phyloP scores from a whole-genome alignment of 306 rosid species.

The Argentina anserina region DNA sequence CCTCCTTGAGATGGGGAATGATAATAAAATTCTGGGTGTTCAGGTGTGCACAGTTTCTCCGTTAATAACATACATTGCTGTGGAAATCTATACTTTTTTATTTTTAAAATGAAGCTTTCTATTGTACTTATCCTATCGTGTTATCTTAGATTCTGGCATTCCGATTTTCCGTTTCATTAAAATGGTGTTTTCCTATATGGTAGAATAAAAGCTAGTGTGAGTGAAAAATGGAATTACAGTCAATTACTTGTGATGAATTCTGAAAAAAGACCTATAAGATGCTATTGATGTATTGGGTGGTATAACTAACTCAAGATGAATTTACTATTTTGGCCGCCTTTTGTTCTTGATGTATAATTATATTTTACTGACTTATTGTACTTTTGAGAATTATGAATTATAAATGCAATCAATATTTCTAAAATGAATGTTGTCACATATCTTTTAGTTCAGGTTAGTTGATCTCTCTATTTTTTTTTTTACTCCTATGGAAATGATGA shows the following conservation, averaged over 20 bases:
- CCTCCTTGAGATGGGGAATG: constrained; percentile 69
- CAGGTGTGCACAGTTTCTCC: constrained; percentile 48
- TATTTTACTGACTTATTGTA: not conserved
- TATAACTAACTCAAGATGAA: not conserved
- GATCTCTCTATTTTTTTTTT: not conserved
- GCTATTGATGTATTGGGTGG: not conserved
- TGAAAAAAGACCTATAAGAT: not conserved
- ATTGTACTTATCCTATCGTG: not conserved
- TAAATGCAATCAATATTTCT: not conserved
- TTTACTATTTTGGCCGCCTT: not conserved
- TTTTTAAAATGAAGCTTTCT: not conserved
- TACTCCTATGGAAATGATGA: constrained; percentile 1
- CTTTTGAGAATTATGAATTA: not conserved
- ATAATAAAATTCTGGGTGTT: constrained; percentile 85
- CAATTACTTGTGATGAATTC: not conserved
- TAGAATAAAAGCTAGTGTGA: not conserved
- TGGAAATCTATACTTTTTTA: not conserved
- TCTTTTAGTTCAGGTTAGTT: not conserved
- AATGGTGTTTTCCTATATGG: not conserved
- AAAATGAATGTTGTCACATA: not conserved
- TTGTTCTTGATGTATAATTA: not conserved
- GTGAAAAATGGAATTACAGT: not conserved
- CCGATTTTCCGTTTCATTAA: not conserved
- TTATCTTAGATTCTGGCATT: not conserved
- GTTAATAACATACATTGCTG: not conserved